A percentile compares a stretch with the other conserved stretches of the same genome.
Conservation (phyloP, 306 rosid genomes). For the Citrullus amarus region DNA sequence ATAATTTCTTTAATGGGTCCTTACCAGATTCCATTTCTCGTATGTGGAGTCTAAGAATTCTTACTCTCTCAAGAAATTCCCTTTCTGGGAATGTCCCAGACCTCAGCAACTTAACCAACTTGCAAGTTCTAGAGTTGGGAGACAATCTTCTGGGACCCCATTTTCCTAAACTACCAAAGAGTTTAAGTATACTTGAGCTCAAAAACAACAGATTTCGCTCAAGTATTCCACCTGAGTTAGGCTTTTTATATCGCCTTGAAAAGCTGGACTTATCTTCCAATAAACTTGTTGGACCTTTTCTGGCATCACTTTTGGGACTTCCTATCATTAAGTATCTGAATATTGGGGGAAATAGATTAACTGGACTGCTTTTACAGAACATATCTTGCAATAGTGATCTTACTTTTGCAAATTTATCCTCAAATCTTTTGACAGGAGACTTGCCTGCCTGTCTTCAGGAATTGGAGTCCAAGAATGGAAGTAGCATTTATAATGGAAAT, state of each 20-base stretch:
- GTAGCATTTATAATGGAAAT: conserved; percentile 37
- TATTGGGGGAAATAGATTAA: conserved; percentile 57
- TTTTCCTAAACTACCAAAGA: conserved; percentile 56
- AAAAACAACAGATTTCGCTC: conserved; percentile 54
- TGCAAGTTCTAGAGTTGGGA: conserved; percentile 65
- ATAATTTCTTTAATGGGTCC: conserved; percentile 43
- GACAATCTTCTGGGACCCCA: conserved; percentile 60
- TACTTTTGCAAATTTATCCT: conserved; percentile 54
- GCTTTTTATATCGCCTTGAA: conserved; percentile 48
- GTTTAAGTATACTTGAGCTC: conserved; percentile 51
- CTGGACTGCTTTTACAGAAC: conserved; percentile 54
- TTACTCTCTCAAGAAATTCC: conserved; percentile 55
- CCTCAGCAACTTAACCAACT: conserved; percentile 45
- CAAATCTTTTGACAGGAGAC: conserved; percentile 73
- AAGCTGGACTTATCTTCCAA: conserved; percentile 72
- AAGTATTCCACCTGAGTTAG: conserved; percentile 41
- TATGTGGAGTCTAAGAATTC: conserved; percentile 42
- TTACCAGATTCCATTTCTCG: conserved; percentile 45
- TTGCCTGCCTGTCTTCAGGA: conserved; percentile 54
- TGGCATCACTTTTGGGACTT: conserved; percentile 40
- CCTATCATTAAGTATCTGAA: conserved; percentile 71
- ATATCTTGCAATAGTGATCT: conserved; percentile 57
- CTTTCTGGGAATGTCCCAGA: conserved; percentile 61
- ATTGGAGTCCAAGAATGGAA: conserved; percentile 18
- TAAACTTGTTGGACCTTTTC: conserved; percentile 65